Base-by-base conservation (phyloP, 331 rosid genomes). In the Phaseolus coccineus region DNA sequence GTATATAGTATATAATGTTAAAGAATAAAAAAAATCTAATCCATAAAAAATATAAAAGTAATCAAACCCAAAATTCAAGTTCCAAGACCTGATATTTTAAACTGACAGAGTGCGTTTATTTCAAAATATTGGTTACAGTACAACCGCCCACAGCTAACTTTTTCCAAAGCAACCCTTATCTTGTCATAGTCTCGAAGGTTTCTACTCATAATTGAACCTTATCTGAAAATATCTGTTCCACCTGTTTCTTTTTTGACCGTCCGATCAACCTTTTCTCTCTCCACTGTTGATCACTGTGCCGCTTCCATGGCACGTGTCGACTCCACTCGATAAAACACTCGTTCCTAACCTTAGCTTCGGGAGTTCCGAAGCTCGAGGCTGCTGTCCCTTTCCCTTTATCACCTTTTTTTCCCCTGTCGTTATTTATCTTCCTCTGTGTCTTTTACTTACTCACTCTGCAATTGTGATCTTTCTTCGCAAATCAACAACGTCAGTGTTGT, bases 141-240 rank as follows among this genome's bases (percentile, higher is more conserved):
- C 27, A 40, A 35, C 58, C 71, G 31, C 51, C 40, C 76, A 19
- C 68, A 66, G 50, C 2, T 35, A 7, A 52, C 35, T 10, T 19
- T 51, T 42, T 13, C 27, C 39, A 15, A 9, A 35, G 35, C 56
- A 2, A 80, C n/a, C 74, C 84, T 74, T 79, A 79, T 83, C 84
- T 19, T 69, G 42, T 37, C 16, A 44, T 2, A 4, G 14, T 6
- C 6, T 1, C 3, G 37, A 68, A 68, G 24, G 76, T 37, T 51
- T 64, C 55, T 8, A 25, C 22, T 64, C 69, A 56, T 24, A 0
- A 16, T 56, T 81, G 80, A 74, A 69, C 44, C 13, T 8, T 56
- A 8, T 13, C 52, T 6, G 0, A 67, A 78, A 73, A 80, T 80
- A 80, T 84, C 87, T 80, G 0, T 22, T 10, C 11, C 73, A 80